Conservation (phyloP, 345 rosid genomes). For the Citrus sinensis region DNA sequence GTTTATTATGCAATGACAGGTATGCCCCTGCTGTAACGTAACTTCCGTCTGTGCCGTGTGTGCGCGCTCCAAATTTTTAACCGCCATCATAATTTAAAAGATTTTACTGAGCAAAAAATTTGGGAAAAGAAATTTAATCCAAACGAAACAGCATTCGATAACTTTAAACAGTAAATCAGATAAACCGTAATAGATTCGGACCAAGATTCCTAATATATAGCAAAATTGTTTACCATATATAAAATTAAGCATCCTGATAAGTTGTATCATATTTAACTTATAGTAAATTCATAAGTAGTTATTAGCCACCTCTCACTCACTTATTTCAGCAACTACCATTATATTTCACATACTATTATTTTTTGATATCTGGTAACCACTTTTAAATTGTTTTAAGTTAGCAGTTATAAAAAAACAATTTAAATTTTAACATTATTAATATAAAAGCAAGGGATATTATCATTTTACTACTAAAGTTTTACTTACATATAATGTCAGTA, state of each 20-base stretch:
- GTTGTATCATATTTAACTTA: too few species aligned
- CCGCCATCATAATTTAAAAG: not conserved
- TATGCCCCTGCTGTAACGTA: not conserved
- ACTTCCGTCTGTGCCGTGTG: not conserved
- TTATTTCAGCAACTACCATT: too few species aligned
- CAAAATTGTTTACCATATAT: not conserved
- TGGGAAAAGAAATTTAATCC: not conserved
- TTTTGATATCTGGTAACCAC: rapidly evolving
- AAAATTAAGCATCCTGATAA: rapidly evolving
- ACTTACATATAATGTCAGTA: too few species aligned
- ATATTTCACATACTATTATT: too few species aligned
- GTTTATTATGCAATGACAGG: not conserved
- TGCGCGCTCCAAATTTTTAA: not conserved
- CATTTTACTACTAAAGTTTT: too few species aligned
- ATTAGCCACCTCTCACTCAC: rapidly evolving
- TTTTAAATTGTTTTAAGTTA: too few species aligned
- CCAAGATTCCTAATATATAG: not conserved
- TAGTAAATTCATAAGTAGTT: too few species aligned
- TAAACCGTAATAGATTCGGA: not conserved
- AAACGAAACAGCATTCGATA: not conserved
- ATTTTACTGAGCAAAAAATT: not conserved
- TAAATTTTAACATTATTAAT: too few species aligned
- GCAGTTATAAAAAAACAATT: rapidly evolving
- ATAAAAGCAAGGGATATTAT: too few species aligned
- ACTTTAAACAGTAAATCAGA: not conserved